Evolutionary conservation across 441 rosid species (phyloP).

Genomic region (Erodium texanum): DNA sequence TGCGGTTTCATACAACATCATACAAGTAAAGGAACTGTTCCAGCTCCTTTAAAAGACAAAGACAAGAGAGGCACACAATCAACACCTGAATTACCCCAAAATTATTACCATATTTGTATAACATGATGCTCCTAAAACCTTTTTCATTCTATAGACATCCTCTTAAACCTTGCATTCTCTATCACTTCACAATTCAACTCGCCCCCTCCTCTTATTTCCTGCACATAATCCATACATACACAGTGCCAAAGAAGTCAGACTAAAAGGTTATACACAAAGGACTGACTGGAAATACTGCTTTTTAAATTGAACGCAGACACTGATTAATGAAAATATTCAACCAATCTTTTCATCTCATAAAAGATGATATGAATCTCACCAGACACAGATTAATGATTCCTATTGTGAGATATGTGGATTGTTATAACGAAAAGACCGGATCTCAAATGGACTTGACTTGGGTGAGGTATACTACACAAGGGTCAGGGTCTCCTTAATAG

Average conservation of each 20-base stretch:
- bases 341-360: too few species aligned
- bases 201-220: constrained; percentile 23
- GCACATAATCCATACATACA: constrained; percentile 8
- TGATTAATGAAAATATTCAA: too few species aligned
- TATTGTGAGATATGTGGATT: too few species aligned
- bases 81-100: not conserved
- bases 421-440: not conserved
- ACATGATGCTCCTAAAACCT: not conserved
- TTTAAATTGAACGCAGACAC: too few species aligned
- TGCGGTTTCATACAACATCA: not conserved
- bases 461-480: too few species aligned
- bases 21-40: constrained; percentile 16
- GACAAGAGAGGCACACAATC: not conserved
- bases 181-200: not conserved
- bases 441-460: not conserved
- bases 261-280: not conserved
- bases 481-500: too few species aligned
- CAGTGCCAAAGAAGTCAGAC: not conserved
- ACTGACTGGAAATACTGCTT: too few species aligned
- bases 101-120: not conserved
- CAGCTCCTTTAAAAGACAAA: constrained; percentile 7
- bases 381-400: not conserved
- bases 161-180: not conserved
- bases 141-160: not conserved
- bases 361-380: too few species aligned